These are phyloP conservation scores for Ophiostoma fasciatum DNA, from an alignment of 2,329 filamentous ascomycete species.

Conservation along the genomic window DNA sequence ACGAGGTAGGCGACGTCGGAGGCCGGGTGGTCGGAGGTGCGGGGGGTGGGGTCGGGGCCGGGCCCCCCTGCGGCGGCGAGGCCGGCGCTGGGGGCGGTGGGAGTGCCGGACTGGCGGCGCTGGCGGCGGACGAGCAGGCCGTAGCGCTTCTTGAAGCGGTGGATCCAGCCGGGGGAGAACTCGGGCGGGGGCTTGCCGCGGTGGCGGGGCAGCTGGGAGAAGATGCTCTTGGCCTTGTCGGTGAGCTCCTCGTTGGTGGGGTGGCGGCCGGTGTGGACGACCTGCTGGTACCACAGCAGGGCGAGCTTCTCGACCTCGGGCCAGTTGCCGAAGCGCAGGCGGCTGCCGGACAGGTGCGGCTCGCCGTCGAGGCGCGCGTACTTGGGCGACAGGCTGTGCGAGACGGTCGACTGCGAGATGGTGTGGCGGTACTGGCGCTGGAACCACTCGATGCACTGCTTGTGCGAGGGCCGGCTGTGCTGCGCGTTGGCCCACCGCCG, in stretches of 20 bases:
- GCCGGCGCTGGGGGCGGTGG: slow-evolving; percentile 10
- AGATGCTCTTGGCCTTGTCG: slow-evolving; percentile 46
- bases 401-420: slow-evolving; percentile 49
- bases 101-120: slow-evolving; percentile 25
- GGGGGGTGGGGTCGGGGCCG: slow-evolving; percentile 16
- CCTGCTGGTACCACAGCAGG: slow-evolving; percentile 38
- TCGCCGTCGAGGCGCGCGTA: slow-evolving; percentile 47
- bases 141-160: slow-evolving; percentile 49
- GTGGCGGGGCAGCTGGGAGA: slow-evolving; percentile 42
- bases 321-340: slow-evolving; percentile 49
- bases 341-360: slow-evolving; percentile 45
- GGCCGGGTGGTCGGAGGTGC: slow-evolving; percentile 32
- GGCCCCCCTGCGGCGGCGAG: slow-evolving; percentile 24
- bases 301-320: slow-evolving; percentile 46
- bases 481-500: slow-evolving; percentile 45
- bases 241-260: slow-evolving; percentile 48
- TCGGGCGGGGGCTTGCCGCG: slow-evolving; percentile 45
- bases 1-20: slow-evolving; percentile 45
- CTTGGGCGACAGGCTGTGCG: slow-evolving; percentile 45
- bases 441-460: slow-evolving; percentile 51
- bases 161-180: slow-evolving; percentile 50
- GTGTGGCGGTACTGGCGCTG: slow-evolving; percentile 40
- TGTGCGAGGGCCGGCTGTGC: slow-evolving; percentile 41
- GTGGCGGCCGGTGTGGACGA: slow-evolving; percentile 36
- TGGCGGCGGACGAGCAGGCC: slow-evolving; percentile 42